phyloP scores from a whole-genome alignment of 352 stramenopile genomes.

The Achlya hypogyna region DNA sequence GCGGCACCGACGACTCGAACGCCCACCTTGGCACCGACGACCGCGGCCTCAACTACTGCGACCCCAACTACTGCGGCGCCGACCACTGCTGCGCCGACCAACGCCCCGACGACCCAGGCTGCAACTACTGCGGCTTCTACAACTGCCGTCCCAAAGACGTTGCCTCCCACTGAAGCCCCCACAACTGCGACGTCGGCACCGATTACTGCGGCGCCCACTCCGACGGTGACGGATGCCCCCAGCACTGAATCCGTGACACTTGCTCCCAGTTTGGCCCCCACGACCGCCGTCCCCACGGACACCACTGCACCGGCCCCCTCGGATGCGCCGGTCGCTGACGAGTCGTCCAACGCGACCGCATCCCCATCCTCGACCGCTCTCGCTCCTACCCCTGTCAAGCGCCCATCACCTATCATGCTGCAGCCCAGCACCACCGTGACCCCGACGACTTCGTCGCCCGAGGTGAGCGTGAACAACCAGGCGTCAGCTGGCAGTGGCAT shows the following conservation, averaged over 20 bases:
- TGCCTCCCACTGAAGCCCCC: neutral
- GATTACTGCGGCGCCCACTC: neutral
- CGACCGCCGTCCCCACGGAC: neutral
- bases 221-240: neutral
- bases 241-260: neutral
- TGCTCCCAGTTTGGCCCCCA: neutral
- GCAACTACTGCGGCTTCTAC: neutral
- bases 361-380: too few species aligned
- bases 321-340: neutral
- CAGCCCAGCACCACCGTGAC: neutral
- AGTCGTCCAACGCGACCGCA: neutral
- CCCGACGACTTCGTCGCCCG: neutral
- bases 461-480: neutral
- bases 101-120: neutral
- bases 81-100: neutral
- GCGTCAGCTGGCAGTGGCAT: neutral
- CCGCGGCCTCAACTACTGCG: neutral
- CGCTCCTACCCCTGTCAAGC: neutral
- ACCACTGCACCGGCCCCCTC: neutral
- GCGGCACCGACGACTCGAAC: neutral
- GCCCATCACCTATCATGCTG: neutral
- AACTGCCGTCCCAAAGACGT: neutral
- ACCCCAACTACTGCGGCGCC: neutral
- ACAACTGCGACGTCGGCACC: neutral
- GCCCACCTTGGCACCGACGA: neutral